Base-by-base conservation (phyloP, 2,329 filamentous ascomycete genomes). In the Mariannaea sp. region DNA sequence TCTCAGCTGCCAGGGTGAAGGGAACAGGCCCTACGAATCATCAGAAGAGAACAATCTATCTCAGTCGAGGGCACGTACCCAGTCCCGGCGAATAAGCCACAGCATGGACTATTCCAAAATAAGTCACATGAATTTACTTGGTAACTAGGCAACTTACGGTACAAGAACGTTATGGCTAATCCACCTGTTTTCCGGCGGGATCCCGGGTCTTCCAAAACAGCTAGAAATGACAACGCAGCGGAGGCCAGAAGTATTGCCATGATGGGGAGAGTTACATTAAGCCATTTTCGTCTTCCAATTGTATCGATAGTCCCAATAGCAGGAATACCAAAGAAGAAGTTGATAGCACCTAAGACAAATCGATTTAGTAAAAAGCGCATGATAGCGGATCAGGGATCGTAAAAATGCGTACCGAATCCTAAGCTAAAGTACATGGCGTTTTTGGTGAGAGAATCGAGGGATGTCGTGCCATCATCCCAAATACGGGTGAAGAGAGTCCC, bases 1-100 rank as follows among this genome's bases (percentile, higher is more conserved):
- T 75, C 58, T 79, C 77, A 5, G 75, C 75, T 13, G 76, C 77
- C 26, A 79, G 70, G 1, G 75, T 79, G 42, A 78, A 79, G 0
- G 77, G 74, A 16, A 79, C 77, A 0, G 77, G 77, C 5, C 43
- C 43, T 46, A 12, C 13, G 9, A 4, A 35, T 16, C 24, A 13
- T 24, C 6, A 8, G 19, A 38, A 19, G 3, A 22, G 10, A 10
- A 10, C 14, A 20, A 36, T 17, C n/a, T 24, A 24, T 36, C 16
- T 17, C 4, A 19, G 7, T 10, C 10, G 9, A 39, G 14, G 10
- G 19, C 3, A 29, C n/a, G 4, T 46, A 0, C 77, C 76, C 56
- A 69, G 38, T 8, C 61, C 64, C 6, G 75, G 74, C 0, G 74
- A 74, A 55, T 77, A 77, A 2, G 68, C 68, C 1, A 71, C 70